phyloP scores from a whole-genome alignment of 345 rosid species.

The Dipteronia dyeriana region DNA sequence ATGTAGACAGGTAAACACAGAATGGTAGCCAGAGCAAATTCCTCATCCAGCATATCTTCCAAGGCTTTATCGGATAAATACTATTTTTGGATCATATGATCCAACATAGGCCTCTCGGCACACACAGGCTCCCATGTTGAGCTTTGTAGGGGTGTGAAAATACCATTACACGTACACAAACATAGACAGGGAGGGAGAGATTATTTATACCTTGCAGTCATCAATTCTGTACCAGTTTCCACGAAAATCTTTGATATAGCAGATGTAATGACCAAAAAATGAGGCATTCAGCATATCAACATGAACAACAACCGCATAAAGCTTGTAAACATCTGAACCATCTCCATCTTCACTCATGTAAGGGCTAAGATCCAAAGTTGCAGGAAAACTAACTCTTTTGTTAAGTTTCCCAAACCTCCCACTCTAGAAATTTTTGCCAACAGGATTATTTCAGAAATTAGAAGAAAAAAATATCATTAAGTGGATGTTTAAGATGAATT shows the following conservation, averaged over 20 bases:
- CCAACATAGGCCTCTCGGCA: background rate
- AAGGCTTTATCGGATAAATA: background rate
- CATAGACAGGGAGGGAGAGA: background rate
- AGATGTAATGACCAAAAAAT: conserved; percentile 92
- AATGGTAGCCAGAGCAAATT: conserved; percentile 1
- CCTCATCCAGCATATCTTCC: conserved; percentile 3
- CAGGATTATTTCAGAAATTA: conserved; percentile 12
- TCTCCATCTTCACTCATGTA: conserved; percentile 84
- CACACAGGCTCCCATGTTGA: background rate
- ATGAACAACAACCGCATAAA: conserved; percentile 95
- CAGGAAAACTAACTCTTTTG: conserved; percentile 86
- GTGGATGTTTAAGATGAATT: background rate
- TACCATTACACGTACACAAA: background rate
- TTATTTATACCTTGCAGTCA: conserved; percentile 74
- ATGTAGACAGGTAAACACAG: background rate
- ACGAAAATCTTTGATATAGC: conserved; percentile 77
- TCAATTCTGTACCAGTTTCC: conserved; percentile 89
- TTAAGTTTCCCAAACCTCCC: conserved; percentile 98
- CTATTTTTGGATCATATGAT: background rate
- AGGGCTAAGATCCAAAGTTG: conserved; percentile 76
- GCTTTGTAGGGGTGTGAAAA: background rate
- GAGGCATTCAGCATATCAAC: conserved; percentile 98
- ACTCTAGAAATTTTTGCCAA: conserved; percentile 57
- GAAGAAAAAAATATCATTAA: background rate
- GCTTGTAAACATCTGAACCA: conserved; percentile 67